phyloP scores from a whole-genome alignment of 1,284 basidiomycete species.

The Trichosporon sp. region DNA sequence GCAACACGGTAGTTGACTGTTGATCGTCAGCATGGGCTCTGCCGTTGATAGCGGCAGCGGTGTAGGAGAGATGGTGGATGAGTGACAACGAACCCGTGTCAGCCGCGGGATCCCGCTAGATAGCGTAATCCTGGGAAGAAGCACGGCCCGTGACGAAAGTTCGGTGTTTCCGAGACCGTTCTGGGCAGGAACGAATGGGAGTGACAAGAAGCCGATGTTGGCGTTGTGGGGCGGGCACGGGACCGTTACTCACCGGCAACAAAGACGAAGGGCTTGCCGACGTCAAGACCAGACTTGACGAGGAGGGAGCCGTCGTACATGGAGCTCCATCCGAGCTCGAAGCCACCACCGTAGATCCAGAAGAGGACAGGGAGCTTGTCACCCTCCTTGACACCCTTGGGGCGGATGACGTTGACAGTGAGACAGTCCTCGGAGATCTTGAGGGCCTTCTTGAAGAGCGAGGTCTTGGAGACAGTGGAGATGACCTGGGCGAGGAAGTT shows the following conservation, averaged over 20 bases:
- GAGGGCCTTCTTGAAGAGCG: slow-evolving; percentile 22
- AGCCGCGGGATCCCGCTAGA: not conserved
- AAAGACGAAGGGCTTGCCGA: slow-evolving; percentile 60
- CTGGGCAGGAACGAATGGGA: not conserved
- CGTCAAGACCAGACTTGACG: slow-evolving; percentile 22
- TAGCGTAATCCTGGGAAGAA: not conserved
- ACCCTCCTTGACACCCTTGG: slow-evolving; percentile 31
- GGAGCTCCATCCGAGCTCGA: slow-evolving; percentile 32
- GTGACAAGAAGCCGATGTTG: not conserved
- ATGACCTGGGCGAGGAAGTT: slow-evolving; percentile 20
- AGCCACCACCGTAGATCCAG: slow-evolving; percentile 47
- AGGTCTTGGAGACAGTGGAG: slow-evolving; percentile 1
- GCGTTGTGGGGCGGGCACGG: not conserved
- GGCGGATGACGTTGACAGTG: slow-evolving; percentile 35
- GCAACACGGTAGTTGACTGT: slow-evolving; percentile 62
- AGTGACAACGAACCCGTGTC: not conserved
- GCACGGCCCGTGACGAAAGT: not conserved
- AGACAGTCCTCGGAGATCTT: slow-evolving; percentile 38
- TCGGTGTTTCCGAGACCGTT: not conserved
- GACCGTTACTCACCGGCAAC: slow-evolving; percentile 54
- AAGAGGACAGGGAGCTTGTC: slow-evolving; percentile 43
- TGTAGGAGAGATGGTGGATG: not conserved
- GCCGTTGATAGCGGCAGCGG: not conserved
- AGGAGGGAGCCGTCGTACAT: slow-evolving; percentile 31
- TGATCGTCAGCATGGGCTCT: not conserved